Evolutionary conservation across 352 stramenopile species (phyloP).

Genomic region (Pythium inflatum): DNA sequence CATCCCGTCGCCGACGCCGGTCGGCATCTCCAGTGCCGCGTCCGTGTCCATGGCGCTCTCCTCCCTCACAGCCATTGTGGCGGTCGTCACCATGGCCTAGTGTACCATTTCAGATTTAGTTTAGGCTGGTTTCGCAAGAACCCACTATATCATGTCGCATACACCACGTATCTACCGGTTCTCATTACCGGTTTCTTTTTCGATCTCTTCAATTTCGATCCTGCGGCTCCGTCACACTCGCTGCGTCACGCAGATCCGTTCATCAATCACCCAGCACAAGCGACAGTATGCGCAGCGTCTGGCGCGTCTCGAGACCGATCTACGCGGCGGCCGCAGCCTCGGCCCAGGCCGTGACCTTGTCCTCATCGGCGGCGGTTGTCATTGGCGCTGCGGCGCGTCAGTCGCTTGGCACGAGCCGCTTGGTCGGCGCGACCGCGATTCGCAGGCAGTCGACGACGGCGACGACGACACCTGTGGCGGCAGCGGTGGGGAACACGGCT

Average conservation of each 20-base stretch:
- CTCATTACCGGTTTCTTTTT: slow-evolving; percentile 14
- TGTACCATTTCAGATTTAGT: not conserved
- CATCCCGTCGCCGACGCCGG: not conserved
- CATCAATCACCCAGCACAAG: not conserved
- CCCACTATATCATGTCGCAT: slow-evolving; percentile 14
- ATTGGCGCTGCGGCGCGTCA: not conserved
- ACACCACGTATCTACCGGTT: slow-evolving; percentile 1
- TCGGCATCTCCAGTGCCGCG: not conserved
- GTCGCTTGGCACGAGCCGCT: slow-evolving; percentile 8
- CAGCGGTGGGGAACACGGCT: no score
- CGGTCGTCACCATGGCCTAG: not conserved
- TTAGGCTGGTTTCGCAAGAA: not conserved
- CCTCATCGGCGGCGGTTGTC: not conserved
- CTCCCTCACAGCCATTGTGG: not conserved
- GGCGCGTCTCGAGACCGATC: slow-evolving; percentile 30
- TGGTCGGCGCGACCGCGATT: slow-evolving; percentile 19
- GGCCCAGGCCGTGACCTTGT: not conserved
- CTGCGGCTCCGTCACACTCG: slow-evolving; percentile 23
- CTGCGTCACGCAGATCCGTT: slow-evolving; percentile 13
- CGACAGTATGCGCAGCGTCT: slow-evolving; percentile 20
- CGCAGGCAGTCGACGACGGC: slow-evolving; percentile 15
- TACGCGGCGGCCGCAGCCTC: slow-evolving; percentile 9
- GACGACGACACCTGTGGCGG: not conserved
- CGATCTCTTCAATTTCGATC: slow-evolving; percentile 26
- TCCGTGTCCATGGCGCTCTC: not conserved